phyloP scores from a whole-genome alignment of 495 filamentous ascomycete species.

The Hypoxylon intermedium region DNA sequence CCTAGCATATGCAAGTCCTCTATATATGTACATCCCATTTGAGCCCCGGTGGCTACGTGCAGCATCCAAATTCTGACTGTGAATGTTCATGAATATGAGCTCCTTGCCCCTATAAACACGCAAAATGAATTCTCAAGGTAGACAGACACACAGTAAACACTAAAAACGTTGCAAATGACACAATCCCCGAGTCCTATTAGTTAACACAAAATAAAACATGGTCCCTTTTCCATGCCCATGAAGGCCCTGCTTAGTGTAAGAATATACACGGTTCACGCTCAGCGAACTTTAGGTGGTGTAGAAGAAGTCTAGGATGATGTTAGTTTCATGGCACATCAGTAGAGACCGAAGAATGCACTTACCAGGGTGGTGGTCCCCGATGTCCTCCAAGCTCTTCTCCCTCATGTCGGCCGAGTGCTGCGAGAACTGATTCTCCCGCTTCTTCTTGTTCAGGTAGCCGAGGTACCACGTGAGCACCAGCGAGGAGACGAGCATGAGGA shows the following conservation, averaged over 20 bases:
- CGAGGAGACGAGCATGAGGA: slow-evolving; percentile 27
- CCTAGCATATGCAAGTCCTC: too few species aligned
- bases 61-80: too few species aligned
- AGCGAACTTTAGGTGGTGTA: slow-evolving; percentile 14
- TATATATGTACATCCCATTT: too few species aligned
- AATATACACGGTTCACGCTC: neutral
- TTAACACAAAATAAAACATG: neutral
- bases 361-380: slow-evolving; percentile 37
- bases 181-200: neutral
- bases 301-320: slow-evolving; percentile 22
- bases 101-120: too few species aligned
- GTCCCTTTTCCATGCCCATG: slow-evolving; percentile 1
- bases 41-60: too few species aligned
- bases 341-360: neutral
- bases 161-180: too few species aligned
- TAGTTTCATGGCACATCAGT: neutral
- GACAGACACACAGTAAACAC: too few species aligned
- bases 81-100: too few species aligned
- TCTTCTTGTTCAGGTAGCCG: slow-evolving; percentile 31
- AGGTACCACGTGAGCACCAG: slow-evolving; percentile 23
- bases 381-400: slow-evolving; percentile 28
- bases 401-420: slow-evolving; percentile 9
- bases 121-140: too few species aligned
- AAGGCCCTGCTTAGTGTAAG: too few species aligned
- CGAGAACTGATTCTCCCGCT: slow-evolving; percentile 24